Evolutionary conservation across 768 basidiomycete genomes (phyloP), one percentile per base, ranked within the genome.

Genomic region (Boletus rex-veris): DNA sequence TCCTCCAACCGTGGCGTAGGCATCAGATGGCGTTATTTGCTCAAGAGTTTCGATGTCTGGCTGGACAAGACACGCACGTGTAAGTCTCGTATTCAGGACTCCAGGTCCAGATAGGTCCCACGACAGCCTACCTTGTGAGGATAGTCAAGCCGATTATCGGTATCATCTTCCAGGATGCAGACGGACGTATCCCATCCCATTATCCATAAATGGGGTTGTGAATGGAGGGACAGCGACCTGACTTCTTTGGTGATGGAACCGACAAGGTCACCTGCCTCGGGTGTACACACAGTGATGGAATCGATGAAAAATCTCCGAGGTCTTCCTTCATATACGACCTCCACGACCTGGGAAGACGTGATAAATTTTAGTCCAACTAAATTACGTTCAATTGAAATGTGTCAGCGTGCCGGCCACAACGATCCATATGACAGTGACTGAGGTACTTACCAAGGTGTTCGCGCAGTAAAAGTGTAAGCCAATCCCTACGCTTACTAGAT

Each of bases 1-100:
- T 3, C 97, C 97, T 18, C 97, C 97, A 21, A 99, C 86, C 14
- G 83, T 77, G 35, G 83, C 75, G 63, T 95, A 97, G n/a, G 88
- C 85, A 53, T 84, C 76, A 37, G 72, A 69, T 39, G 65, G 61
- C 15, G 76, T 62, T 53, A 58, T 70, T 57, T 76, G 73, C n/a
- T 75, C 69, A 47, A 81, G 67, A 15, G 75, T 71, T 61, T 83
- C 80, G 33, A 82, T 63, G 50, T 78, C 76, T 48, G 70, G 70
- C 78, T 82, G 56, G 19, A 54, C 8, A 48, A 19, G 28, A 41
- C 30, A 57, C 37, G 45, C 58, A 60, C 55, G 58, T 57, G 55
- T 50, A 52, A 59, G 54, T 18, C 35, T 35, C 43, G 31, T 37
- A 45, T 62, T 61, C 42, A 47, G 18, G 44, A 28, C 28, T 39